A percentile compares a stretch with the other conserved stretches of the same genome.
phyloP scores from a whole-genome alignment of 2,329 filamentous ascomycete genomes.

The Juglanconis juglandina region DNA sequence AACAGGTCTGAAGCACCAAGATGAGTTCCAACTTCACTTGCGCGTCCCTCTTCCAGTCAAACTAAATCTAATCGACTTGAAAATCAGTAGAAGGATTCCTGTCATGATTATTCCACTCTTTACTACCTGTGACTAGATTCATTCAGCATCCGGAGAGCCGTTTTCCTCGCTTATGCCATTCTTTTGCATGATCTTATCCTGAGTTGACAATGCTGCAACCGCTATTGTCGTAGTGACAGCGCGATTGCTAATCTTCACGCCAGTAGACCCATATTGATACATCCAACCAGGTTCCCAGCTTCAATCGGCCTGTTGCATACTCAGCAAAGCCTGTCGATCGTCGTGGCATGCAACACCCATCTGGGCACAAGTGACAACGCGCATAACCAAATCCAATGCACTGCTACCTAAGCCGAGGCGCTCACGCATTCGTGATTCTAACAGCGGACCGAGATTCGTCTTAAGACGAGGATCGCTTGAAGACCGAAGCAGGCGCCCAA shows the following conservation, averaged over 20 bases:
- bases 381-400: constrained; percentile 27
- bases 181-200: no score
- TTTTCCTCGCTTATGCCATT: no score
- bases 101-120: no score
- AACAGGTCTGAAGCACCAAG: no score
- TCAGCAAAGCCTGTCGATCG: constrained; percentile 19
- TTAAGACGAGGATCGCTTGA: constrained; percentile 23
- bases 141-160: no score
- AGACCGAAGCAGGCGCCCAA: constrained; percentile 21
- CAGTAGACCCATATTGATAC: constrained; percentile 20
- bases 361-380: constrained; percentile 27
- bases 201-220: constrained; percentile 16
- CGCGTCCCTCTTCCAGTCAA: no score
- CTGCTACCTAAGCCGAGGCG: constrained; percentile 24
- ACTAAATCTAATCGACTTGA: no score
- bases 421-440: constrained; percentile 23
- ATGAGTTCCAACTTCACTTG: no score
- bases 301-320: constrained; percentile 30
- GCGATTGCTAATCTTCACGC: constrained; percentile 19
- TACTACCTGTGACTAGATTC: no score
- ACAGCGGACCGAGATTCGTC: constrained; percentile 21
- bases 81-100: no score
- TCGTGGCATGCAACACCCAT: constrained; percentile 21
- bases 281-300: constrained; percentile 29
- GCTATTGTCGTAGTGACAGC: constrained; percentile 20